Conservation (phyloP, 331 rosid genomes). For the Prunus yedoensis region DNA sequence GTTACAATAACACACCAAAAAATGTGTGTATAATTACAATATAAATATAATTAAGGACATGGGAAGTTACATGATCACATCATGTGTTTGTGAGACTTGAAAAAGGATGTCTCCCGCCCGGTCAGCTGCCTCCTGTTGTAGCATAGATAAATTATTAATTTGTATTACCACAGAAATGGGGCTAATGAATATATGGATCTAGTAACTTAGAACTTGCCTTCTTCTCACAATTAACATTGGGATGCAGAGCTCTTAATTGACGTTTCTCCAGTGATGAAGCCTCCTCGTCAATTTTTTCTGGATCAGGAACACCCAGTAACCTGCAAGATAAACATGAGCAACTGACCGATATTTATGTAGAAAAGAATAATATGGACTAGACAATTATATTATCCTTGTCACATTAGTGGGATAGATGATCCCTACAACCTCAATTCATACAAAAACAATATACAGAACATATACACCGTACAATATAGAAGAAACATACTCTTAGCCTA, state of each 20-base stretch:
- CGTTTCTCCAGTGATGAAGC: conserved; percentile 28
- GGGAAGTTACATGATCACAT: conserved; percentile 44
- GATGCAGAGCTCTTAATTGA: conserved; percentile 32
- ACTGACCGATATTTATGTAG: conserved; percentile 1
- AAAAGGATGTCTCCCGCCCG: conserved; percentile 44
- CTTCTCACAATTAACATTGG: conserved; percentile 40
- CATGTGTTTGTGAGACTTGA: conserved; percentile 58
- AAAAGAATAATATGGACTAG: background rate
- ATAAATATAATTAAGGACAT: conserved; percentile 2
- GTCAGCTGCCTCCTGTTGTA: conserved; percentile 39
- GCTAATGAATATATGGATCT: background rate
- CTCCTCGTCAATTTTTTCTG: conserved; percentile 35
- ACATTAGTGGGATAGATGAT: background rate
- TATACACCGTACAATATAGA: background rate
- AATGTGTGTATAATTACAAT: background rate
- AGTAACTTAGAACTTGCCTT: conserved; percentile 38
- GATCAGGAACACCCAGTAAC: conserved; percentile 39
- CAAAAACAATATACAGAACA: background rate
- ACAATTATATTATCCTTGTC: background rate
- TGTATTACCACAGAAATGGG: background rate
- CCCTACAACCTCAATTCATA: background rate
- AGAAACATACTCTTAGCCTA: background rate
- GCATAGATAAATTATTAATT: conserved; percentile 16
- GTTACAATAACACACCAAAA: background rate
- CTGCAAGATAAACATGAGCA: conserved; percentile 22